phyloP scores from a whole-genome alignment of 371 early-diverging fungal genomes.

The Haplosporangium sp. region DNA sequence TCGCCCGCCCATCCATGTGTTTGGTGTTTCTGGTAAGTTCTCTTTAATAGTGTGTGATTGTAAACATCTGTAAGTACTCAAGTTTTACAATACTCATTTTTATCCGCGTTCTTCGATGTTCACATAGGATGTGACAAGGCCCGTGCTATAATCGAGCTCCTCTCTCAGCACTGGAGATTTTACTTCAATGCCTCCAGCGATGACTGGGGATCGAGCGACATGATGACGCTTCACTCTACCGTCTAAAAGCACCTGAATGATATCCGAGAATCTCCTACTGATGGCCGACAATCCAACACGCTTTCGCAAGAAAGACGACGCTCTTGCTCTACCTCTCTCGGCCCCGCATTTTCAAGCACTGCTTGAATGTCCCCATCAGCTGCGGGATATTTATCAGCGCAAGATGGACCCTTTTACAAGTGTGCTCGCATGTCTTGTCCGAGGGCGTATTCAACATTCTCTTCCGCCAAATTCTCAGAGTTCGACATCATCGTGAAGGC shows the following conservation, averaged over 20 bases:
- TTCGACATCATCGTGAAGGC: slow-evolving; percentile 11
- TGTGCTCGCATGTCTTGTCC: slow-evolving; percentile 22
- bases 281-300: slow-evolving; percentile 12
- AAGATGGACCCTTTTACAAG: slow-evolving; percentile 18
- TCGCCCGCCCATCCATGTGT: too few species aligned
- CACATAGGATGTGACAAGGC: slow-evolving; percentile 28
- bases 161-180: slow-evolving; percentile 30
- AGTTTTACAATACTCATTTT: too few species aligned
- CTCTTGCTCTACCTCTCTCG: slow-evolving; percentile 26
- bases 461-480: slow-evolving; percentile 8
- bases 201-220: slow-evolving; percentile 21
- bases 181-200: slow-evolving; percentile 25
- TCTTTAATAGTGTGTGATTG: too few species aligned
- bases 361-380: slow-evolving; percentile 12
- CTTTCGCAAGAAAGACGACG: slow-evolving; percentile 15
- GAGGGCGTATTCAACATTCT: slow-evolving; percentile 12
- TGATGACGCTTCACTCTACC: slow-evolving; percentile 18
- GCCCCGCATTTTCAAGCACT: slow-evolving; percentile 21
- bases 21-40: too few species aligned
- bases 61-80: too few species aligned
- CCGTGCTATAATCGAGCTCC: slow-evolving; percentile 21
- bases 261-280: slow-evolving; percentile 1
- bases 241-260: slow-evolving; percentile 5
- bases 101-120: neutral
- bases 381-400: slow-evolving; percentile 16